These are phyloP conservation scores for Xylaria grammica DNA, from an alignment of 495 filamentous ascomycete species.

Conservation along the genomic window DNA sequence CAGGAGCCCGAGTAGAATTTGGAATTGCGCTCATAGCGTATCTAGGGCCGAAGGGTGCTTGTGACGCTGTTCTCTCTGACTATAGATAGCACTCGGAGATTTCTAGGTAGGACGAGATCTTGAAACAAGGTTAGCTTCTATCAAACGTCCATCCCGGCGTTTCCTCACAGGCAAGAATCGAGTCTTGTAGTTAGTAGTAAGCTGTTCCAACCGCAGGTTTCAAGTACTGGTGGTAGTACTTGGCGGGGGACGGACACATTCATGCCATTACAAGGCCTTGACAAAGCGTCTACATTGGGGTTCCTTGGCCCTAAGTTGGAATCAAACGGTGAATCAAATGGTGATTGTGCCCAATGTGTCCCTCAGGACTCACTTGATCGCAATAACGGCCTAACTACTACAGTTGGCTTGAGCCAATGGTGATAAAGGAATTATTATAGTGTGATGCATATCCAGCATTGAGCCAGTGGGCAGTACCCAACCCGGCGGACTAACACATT, in stretches of 20 bases:
- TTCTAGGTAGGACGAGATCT: slow-evolving; percentile 38
- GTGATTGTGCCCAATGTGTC: background rate
- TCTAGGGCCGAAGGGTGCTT: background rate
- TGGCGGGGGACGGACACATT: too few species aligned
- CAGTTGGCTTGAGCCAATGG: background rate
- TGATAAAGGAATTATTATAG: background rate
- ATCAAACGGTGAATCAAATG: too few species aligned
- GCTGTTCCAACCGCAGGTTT: slow-evolving; percentile 1
- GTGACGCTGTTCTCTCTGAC: slow-evolving; percentile 15
- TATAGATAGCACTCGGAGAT: slow-evolving; percentile 38
- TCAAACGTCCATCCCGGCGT: slow-evolving; percentile 36
- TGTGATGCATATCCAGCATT: slow-evolving; percentile 3
- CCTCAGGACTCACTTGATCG: background rate
- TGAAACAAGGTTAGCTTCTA: slow-evolving; percentile 38
- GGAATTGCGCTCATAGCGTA: background rate
- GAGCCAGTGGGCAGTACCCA: background rate
- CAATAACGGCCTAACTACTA: too few species aligned
- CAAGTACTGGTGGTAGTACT: too few species aligned
- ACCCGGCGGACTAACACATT: background rate
- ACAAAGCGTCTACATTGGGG: background rate
- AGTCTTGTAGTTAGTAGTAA: background rate
- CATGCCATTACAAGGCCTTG: too few species aligned
- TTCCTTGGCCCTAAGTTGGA: background rate
- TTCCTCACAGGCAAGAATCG: background rate
- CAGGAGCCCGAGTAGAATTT: too few species aligned